Base-by-base conservation (phyloP, 192 early-diverging fungal genomes). In the Coemansia sp. region DNA sequence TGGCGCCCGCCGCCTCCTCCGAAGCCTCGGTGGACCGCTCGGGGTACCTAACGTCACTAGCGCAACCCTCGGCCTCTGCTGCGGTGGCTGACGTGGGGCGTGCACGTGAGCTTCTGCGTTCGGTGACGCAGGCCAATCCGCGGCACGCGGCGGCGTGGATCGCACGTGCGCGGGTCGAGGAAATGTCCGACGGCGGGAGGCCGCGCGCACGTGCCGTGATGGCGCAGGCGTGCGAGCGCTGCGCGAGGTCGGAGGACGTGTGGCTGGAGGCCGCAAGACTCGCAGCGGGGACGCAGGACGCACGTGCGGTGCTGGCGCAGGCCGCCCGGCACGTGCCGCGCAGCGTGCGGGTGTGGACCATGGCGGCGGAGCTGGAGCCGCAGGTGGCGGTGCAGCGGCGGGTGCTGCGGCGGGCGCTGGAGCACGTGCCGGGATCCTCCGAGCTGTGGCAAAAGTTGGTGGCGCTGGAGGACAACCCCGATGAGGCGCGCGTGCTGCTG, bases 91-190 rank as follows among this genome's bases (percentile, higher is more conserved):
- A 98, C 72, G 85, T 96, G 47, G 92, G 93, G 63, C 89, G 93
- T 43, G 95, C 95, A 0, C 84, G 97, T 5, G 78, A 86, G 41
- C 80, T 99, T 30, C 81, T 98, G 10, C 84, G 85, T 41, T 96
- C 95, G 0, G 92, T 99, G 33, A 96, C 89, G 25, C 84, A 83
- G 11, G 90, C 97, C 3, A 98, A 96, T 71, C 95, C 95, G 10
- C 93, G 94, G 60, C 91, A 97, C 56, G 95, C 93, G 5, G 90
- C 95, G 17, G 97, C 94, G 40, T 99, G 97, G 97, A 96, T 98
- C 61, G 94, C 95, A 1, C 93, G 94, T 8, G 97, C 97, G 11
- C 87, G 96, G 48, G 73, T 98, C 39, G 97, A 99, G 78, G 95
- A 99, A 69, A 82, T 89, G 8, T 94, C 93, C n/a, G n/a, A n/a